Percentiles rank a stretch among this genome's conserved stretches.
Conservation (phyloP, 2,329 filamentous ascomycete genomes). For the Botryotinia narcissicola region DNA sequence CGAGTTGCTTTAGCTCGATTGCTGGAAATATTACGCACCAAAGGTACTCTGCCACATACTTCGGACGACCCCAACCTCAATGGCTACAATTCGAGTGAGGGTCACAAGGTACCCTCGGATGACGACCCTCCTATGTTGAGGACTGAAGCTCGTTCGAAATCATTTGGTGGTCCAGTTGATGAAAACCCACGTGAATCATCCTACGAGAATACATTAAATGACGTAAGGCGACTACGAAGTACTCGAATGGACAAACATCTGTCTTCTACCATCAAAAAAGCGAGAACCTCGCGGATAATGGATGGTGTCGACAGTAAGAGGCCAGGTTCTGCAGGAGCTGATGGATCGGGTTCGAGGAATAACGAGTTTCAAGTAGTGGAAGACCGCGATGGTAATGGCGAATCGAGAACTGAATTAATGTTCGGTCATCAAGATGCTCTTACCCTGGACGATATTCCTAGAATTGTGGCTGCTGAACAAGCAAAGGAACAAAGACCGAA, state of each 20-base stretch:
- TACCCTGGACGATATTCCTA: conserved; percentile 91
- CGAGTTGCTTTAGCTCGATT: conserved; percentile 87
- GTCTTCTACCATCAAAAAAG: conserved; percentile 88
- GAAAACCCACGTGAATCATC: conserved; percentile 66
- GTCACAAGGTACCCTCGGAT: conserved; percentile 53
- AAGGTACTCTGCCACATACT: conserved; percentile 73
- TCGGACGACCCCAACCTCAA: conserved; percentile 69
- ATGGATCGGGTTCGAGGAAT: conserved; percentile 51
- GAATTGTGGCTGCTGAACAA: conserved; percentile 93
- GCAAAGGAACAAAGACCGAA: conserved; percentile 85
- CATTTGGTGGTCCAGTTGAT: conserved; percentile 61
- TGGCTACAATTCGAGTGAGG: conserved; percentile 65
- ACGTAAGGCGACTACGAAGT: conserved; percentile 87
- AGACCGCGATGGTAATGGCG: conserved; percentile 67
- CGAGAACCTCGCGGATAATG: conserved; percentile 87
- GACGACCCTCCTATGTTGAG: conserved; percentile 54
- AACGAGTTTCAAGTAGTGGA: conserved; percentile 75
- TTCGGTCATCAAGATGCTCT: conserved; percentile 89
- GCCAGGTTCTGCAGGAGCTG: conserved; percentile 69
- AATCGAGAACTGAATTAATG: conserved; percentile 73
- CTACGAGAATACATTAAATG: conserved; percentile 93
- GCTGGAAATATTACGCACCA: conserved; percentile 80
- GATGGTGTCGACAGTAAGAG: conserved; percentile 75
- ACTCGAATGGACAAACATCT: conserved; percentile 92
- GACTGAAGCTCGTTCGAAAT: conserved; percentile 70